Base-by-base conservation (phyloP, 2,329 filamentous ascomycete species). In the Colletotrichum sublineola region DNA sequence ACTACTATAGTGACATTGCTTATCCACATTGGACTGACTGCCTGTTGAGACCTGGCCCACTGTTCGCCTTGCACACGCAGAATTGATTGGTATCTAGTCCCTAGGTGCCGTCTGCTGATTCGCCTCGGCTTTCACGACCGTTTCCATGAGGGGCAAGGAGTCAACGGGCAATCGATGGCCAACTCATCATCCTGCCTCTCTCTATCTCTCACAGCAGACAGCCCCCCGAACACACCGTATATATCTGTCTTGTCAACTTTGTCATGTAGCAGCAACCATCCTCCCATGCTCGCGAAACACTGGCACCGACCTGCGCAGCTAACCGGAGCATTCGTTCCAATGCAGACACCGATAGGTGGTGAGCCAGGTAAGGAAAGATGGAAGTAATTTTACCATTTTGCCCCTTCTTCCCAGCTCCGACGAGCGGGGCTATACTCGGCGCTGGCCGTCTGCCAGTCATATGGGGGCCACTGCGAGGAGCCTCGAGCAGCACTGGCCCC, bases 381-480 rank as follows among this genome's bases (percentile, higher is more conserved):
- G 11, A 2, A 38, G 44, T n/a, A 11, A n/a, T n/a, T 46, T 20
- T 44, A 5, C 6, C 42, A 4, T 46, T 5, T 46, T n/a, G 11
- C 4, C 11, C 3, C 8, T n/a, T 46, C 8, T n/a, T 44, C n/a
- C n/a, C 33, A 63, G 68, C 44, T 63, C 48, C 24, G n/a, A 46
- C 20, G 20, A n/a, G 65, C 38, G 52, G 65, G 65, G n/a, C 44
- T 46, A 38, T 33, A 42, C 40, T 72, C 69, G 69, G 58, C 63
- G 65, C 38, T 72, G 66, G 15, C 48, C 63, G 63, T 53, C 57
- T 56, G 40, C 65, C 69, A 68, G 65, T 68, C 69, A 72, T 29
- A 50, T n/a, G 40, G 53, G 58, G 58, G 68, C 52, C 58, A 68
- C 60, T 42, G 33, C 58, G 58, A 56, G 63, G 52, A 68, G 42